Evolutionary conservation across 31 red algal species (phyloP), one percentile per base, ranked within the genome.

Genomic region (Asparagopsis taxiformis): DNA sequence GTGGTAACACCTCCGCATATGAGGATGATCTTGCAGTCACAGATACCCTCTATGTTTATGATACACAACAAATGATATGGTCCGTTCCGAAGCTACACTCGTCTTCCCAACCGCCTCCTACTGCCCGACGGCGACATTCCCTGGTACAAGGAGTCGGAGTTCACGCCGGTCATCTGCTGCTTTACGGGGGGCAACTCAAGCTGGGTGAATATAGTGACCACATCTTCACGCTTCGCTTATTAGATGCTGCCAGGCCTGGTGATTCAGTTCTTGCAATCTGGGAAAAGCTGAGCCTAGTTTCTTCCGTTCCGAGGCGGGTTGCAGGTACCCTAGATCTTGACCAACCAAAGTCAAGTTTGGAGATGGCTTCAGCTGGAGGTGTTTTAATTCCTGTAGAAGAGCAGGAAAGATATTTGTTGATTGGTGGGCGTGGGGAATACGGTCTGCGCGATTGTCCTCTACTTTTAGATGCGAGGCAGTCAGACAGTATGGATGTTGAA

Each of bases 101-200:
- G 5, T 52, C 33, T 41, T 70, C 70, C 10, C 62, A 48, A 15
- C 5, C 7, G 1, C 72, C 72, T 0, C 83, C 83, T 1, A 29
- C 25, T 5, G 35, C 83, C 21, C 28, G 83, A 41, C 43, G 23
- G 31, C 52, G 52, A 41, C 83, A 87, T 71, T 70, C 49, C 17
- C 20, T 87, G 62, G 83, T 77, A 15, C 7, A 30, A 2, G 83
- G 83, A 10, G 59, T 87, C 22, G 83, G 83, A 22, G 39, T 46
- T 31, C 83, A 87, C 58, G 52, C 46, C 30, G 72, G 72, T 21
- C 35, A 37, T 25, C 37, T 87, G 2, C 38, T 78, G 0, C 20
- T 87, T 37, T 87, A 64, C 43, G 83, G 83, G 28, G 83, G 83
- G 1, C 21, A 39, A 49, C 20, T 87, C 8, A 4, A 37, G 13